Conservation (phyloP, 2,329 filamentous ascomycete species). For the Microsporum audouinii region DNA sequence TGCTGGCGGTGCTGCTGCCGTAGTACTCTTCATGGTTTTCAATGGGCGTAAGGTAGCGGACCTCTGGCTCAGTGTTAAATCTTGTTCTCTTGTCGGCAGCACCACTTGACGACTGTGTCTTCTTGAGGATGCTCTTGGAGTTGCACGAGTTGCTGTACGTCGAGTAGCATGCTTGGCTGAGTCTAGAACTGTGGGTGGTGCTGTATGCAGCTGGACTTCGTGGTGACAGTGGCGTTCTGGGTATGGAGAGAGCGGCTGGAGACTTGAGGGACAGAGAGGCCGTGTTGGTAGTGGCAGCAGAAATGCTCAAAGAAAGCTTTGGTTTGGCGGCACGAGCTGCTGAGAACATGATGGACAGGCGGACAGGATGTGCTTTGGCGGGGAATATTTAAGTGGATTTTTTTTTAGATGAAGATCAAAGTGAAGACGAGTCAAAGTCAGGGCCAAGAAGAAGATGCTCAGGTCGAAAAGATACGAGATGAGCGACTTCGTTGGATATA, state of each 20-base stretch:
- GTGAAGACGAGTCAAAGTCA: not conserved
- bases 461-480: not conserved
- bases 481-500: not conserved
- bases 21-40: conserved; percentile 40
- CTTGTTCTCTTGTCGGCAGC: conserved; percentile 29
- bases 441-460: not conserved
- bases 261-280: conserved; percentile 35
- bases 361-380: not conserved
- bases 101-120: conserved; percentile 19
- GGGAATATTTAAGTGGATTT: not conserved
- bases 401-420: not conserved
- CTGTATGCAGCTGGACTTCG: conserved; percentile 28
- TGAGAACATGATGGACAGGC: conserved; percentile 26
- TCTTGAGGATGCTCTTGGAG: conserved; percentile 40
- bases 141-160: conserved; percentile 35
- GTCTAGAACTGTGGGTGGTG: conserved; percentile 25
- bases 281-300: conserved; percentile 24
- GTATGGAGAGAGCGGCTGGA: conserved; percentile 23
- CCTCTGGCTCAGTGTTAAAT: conserved; percentile 34
- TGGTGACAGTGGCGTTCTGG: conserved; percentile 34
- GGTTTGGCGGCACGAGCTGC: conserved; percentile 33
- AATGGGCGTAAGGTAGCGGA: conserved; percentile 39
- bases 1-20: conserved; percentile 29
- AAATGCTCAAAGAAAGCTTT: conserved; percentile 38
- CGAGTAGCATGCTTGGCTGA: conserved; percentile 27